phyloP scores from a whole-genome alignment of 306 rosid genomes.

The Vicia faba region DNA sequence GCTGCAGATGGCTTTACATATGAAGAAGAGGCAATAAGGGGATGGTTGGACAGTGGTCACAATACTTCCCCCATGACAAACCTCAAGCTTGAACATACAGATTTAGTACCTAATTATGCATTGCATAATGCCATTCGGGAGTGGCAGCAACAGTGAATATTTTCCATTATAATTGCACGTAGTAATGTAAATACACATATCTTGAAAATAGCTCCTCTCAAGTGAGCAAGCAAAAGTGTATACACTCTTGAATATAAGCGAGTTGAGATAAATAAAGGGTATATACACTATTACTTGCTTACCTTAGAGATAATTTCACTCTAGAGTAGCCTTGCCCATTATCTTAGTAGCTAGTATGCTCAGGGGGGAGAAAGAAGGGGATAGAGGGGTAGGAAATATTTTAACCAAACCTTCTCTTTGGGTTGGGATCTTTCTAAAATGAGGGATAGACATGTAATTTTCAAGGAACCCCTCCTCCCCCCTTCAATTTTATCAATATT shows the following conservation, averaged over 20 bases:
- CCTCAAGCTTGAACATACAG: conserved; percentile 81
- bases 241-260: neutral
- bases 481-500: conserved; percentile 2
- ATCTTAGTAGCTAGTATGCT: neutral
- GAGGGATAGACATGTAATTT: conserved; percentile 12
- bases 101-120: conserved; percentile 85
- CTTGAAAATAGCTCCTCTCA: neutral
- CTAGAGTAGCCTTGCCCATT: neutral
- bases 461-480: neutral
- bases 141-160: conserved; percentile 69
- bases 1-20: conserved; percentile 98
- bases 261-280: conserved; percentile 9
- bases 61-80: conserved; percentile 97
- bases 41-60: conserved; percentile 90
- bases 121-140: conserved; percentile 88
- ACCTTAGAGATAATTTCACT: conserved; percentile 21
- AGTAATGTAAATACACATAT: conserved; percentile 23
- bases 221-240: conserved; percentile 36
- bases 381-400: conserved; percentile 28
- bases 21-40: conserved; percentile 86
- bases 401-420: conserved; percentile 30
- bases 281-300: conserved; percentile 17
- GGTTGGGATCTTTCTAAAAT: conserved; percentile 31
- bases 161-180: conserved; percentile 38
- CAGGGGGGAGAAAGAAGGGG: conserved; percentile 19